Conservation (phyloP, 2,329 filamentous ascomycete species). For the Diaporthe sp. region DNA sequence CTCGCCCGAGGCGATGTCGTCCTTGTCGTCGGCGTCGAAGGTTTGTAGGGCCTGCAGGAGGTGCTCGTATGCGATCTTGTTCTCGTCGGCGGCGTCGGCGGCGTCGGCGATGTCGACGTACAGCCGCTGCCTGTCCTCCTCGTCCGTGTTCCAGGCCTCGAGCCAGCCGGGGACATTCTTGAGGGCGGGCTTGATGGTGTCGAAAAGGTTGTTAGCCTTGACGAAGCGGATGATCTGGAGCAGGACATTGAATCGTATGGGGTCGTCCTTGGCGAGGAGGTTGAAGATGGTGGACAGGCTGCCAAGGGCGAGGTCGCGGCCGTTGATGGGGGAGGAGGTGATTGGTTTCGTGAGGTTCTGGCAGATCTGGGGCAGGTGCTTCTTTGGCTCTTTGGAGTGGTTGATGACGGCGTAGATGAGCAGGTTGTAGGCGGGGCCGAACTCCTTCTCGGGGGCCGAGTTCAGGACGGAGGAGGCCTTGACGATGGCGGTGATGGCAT, state of each 20-base stretch:
- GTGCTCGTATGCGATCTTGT: constrained; percentile 75
- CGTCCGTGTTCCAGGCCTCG: constrained; percentile 81
- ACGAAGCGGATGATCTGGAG: constrained; percentile 88
- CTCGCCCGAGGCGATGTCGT: constrained; percentile 67
- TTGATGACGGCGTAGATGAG: constrained; percentile 87
- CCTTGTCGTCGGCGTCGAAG: constrained; percentile 66
- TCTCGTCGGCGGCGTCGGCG: constrained; percentile 81
- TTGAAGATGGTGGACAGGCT: constrained; percentile 98
- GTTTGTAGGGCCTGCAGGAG: constrained; percentile 70
- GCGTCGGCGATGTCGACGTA: constrained; percentile 86
- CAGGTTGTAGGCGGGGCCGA: constrained; percentile 95
- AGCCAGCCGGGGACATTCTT: constrained; percentile 87
- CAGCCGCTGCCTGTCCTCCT: constrained; percentile 85
- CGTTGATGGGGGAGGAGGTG: constrained; percentile 85
- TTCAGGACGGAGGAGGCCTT: constrained; percentile 82
- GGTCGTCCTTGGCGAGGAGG: constrained; percentile 80
- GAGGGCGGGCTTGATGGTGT: constrained; percentile 84
- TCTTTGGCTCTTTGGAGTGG: constrained; percentile 85
- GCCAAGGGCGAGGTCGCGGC: constrained; percentile 85
- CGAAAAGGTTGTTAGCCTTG: constrained; percentile 79
- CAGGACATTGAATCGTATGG: constrained; percentile 90
- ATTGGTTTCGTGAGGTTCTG: constrained; percentile 89
- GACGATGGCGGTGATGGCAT: constrained; percentile 90
- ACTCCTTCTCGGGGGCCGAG: constrained; percentile 93
- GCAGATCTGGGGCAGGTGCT: constrained; percentile 89